phyloP scores from a whole-genome alignment of 129 eudicot species.

The Scalesia atractyloides region DNA sequence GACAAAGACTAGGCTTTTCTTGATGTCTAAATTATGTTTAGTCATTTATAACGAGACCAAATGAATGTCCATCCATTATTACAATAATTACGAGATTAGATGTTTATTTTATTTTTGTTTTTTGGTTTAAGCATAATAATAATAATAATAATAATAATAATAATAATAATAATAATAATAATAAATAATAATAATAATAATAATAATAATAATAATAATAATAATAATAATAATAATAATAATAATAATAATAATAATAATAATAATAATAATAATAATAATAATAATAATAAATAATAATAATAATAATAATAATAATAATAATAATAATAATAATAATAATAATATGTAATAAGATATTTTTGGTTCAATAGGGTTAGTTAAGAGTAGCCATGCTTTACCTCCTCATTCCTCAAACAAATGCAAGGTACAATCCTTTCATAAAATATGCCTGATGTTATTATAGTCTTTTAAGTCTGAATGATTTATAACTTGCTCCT shows the following conservation, averaged over 20 bases:
- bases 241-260: not conserved
- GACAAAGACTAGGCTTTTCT: constrained; percentile 30
- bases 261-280: not conserved
- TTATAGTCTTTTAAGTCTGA: too few species aligned
- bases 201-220: not conserved
- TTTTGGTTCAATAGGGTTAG: not conserved
- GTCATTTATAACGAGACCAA: constrained; percentile 40
- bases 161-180: not conserved
- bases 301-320: not conserved
- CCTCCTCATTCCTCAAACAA: too few species aligned
- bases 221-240: not conserved
- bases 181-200: not conserved
- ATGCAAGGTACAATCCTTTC: too few species aligned
- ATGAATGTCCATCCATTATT: constrained; percentile 20
- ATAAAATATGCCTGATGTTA: too few species aligned
- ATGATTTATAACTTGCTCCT: too few species aligned
- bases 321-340: not conserved
- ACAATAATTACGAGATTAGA: constrained; percentile 14
- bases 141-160: not conserved
- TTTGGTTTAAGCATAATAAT: not conserved
- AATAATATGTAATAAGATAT: not conserved
- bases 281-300: not conserved
- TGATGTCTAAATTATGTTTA: constrained; percentile 32
- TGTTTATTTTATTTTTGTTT: constrained; percentile 4
- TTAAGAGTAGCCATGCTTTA: not conserved